These are phyloP conservation scores for Lentinula raphanica DNA, from an alignment of 768 basidiomycete genomes.

Conservation along the genomic window DNA sequence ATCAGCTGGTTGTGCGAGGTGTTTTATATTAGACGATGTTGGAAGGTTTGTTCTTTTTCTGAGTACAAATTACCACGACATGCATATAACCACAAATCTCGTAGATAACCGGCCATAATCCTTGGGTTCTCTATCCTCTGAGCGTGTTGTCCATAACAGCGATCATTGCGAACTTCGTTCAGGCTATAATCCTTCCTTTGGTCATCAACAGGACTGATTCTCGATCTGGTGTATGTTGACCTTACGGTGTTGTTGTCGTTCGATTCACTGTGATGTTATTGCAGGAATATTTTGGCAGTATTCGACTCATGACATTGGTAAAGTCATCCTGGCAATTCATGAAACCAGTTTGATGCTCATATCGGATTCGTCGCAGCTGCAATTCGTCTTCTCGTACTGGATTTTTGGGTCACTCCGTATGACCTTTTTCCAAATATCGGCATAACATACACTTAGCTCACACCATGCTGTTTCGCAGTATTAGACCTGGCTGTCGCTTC, in stretches of 20 bases:
- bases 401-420: slow-evolving; percentile 38
- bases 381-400: slow-evolving; percentile 35
- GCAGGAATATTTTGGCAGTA: background rate
- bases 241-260: background rate
- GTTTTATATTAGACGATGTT: slow-evolving; percentile 46
- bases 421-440: background rate
- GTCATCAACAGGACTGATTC: background rate
- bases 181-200: slow-evolving; percentile 1
- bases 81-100: background rate
- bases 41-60: slow-evolving; percentile 33
- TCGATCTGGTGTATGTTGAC: background rate
- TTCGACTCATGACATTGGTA: background rate
- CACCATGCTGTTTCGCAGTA: slow-evolving; percentile 19
- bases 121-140: slow-evolving; percentile 32
- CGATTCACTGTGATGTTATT: background rate
- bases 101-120: slow-evolving; percentile 37
- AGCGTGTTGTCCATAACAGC: slow-evolving; percentile 26
- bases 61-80: background rate
- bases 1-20: slow-evolving; percentile 42
- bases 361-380: background rate
- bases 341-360: background rate
- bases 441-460: slow-evolving; percentile 5
- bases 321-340: background rate
- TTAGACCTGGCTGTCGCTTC: slow-evolving; percentile 35
- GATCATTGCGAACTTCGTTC: slow-evolving; percentile 32